Percentiles rank a stretch among this genome's conserved stretches.
phyloP scores from a whole-genome alignment of 2,329 filamentous ascomycete species.

The Aspergillus awamori region DNA sequence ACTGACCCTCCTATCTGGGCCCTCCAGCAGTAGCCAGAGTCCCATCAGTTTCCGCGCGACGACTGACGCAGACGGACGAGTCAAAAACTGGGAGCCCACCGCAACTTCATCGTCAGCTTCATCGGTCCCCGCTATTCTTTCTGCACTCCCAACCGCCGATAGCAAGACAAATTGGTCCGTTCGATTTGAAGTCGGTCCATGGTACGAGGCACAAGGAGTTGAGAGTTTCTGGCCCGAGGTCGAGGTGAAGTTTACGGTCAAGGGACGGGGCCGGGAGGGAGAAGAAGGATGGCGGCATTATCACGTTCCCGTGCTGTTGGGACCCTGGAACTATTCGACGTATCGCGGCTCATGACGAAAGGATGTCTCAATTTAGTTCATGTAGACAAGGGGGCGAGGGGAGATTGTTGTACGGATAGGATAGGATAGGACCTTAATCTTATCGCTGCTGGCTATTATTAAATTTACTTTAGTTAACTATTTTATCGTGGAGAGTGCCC shows the following conservation, averaged over 20 bases:
- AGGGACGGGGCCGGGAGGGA: conserved; percentile 43
- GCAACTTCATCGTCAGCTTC: conserved; percentile 20
- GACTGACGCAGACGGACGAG: conserved; percentile 51
- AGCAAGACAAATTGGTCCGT: conserved; percentile 51
- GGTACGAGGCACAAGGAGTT: conserved; percentile 51
- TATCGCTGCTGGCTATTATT: conserved; percentile 3
- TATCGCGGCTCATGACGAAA: conserved; percentile 51
- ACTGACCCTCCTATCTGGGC: conserved; percentile 55
- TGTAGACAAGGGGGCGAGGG: neutral
- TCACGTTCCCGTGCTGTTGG: conserved; percentile 54
- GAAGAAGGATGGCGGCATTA: conserved; percentile 52
- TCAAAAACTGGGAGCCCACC: conserved; percentile 46
- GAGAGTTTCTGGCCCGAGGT: conserved; percentile 56
- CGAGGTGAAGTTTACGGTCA: conserved; percentile 54
- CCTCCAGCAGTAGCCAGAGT: conserved; percentile 26
- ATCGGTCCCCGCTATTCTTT: conserved; percentile 34
- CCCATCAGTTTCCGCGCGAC: conserved; percentile 40
- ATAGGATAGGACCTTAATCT: neutral
- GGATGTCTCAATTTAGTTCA: neutral
- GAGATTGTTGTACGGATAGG: neutral
- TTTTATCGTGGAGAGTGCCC: neutral
- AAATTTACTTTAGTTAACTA: no score
- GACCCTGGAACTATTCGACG: conserved; percentile 55
- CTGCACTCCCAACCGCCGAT: conserved; percentile 38
- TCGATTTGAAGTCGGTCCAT: conserved; percentile 49